Evolutionary conservation across 768 basidiomycete species (phyloP).

Genomic region (Cytidiella melzeri): DNA sequence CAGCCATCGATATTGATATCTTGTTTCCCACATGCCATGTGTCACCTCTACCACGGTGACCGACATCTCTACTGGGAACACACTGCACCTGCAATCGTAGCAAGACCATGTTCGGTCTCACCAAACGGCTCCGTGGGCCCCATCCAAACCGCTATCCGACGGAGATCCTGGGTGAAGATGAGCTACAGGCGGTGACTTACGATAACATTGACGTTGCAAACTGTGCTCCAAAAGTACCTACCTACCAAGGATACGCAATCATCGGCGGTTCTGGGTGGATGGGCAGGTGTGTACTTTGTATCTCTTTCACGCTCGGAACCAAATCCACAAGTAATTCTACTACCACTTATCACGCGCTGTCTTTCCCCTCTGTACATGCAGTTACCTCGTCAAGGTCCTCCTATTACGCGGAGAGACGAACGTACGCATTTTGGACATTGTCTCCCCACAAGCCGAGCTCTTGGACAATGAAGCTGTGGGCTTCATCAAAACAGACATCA

Average conservation of each 20-base stretch:
- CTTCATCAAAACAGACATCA: not conserved
- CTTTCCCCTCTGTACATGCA: no score
- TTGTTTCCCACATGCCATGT: no score
- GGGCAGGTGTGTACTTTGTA: not conserved
- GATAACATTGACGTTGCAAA: not conserved
- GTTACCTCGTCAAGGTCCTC: not conserved
- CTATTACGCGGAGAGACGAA: not conserved
- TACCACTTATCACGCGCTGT: not conserved
- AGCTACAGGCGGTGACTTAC: not conserved
- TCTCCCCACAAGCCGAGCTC: not conserved
- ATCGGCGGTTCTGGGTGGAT: not conserved
- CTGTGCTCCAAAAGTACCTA: not conserved
- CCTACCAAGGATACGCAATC: not conserved
- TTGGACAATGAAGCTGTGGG: not conserved
- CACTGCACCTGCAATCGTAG: no score
- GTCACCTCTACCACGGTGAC: no score
- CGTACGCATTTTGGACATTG: not conserved
- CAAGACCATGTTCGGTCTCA: no score
- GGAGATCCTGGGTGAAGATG: not conserved
- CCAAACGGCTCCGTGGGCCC: not conserved
- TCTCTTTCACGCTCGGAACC: not conserved
- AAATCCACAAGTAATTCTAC: not conserved
- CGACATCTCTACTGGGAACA: no score
- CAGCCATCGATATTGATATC: no score
- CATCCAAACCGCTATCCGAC: not conserved